A percentile compares a stretch with the other conserved stretches of the same genome.
Conservation (phyloP, 1,139 yeast species). For the Suhomyces terraborum region DNA sequence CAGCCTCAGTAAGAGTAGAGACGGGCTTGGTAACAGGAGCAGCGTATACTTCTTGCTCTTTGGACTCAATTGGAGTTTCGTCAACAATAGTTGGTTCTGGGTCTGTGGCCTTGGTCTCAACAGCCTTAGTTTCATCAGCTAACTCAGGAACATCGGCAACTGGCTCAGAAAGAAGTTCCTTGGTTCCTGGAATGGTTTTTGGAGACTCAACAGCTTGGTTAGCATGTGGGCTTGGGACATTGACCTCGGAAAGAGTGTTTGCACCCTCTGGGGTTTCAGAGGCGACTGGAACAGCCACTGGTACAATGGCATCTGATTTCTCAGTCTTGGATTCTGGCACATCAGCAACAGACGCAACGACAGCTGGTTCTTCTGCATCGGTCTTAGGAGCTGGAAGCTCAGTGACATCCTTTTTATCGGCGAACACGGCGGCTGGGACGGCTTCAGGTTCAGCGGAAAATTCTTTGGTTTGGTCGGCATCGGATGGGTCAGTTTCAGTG, state of each 20-base stretch:
- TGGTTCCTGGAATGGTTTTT: conserved; percentile 2
- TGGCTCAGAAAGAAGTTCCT: conserved; percentile 6
- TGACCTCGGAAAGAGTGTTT: conserved; percentile 4
- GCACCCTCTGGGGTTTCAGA: conserved; percentile 4
- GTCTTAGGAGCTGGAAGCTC: conserved; percentile 10
- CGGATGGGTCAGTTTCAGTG: conserved; percentile 15
- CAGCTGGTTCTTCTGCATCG: conserved; percentile 16
- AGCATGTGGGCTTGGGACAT: conserved; percentile 4
- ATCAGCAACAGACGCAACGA: conserved; percentile 19
- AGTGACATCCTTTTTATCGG: conserved; percentile 11
- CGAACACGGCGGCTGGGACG: conserved; percentile 12
- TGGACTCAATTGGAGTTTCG: conserved; percentile 6
- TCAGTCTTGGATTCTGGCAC: conserved; percentile 2
- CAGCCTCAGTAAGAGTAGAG: too few species aligned
- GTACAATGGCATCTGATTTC: neutral
- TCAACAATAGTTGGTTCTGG: conserved; percentile 12
- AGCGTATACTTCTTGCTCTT: conserved; percentile 14
- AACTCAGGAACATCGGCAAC: conserved; percentile 5
- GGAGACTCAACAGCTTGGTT: neutral
- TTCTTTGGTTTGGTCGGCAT: conserved; percentile 10
- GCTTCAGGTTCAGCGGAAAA: conserved; percentile 9
- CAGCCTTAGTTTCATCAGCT: neutral
- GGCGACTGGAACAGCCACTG: conserved; percentile 9
- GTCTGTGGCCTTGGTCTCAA: conserved; percentile 18
- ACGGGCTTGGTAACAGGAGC: conserved; percentile 21